Evolutionary conservation across 1,139 yeast genomes (phyloP).

Genomic region (Geotrichum klebahnii): DNA sequence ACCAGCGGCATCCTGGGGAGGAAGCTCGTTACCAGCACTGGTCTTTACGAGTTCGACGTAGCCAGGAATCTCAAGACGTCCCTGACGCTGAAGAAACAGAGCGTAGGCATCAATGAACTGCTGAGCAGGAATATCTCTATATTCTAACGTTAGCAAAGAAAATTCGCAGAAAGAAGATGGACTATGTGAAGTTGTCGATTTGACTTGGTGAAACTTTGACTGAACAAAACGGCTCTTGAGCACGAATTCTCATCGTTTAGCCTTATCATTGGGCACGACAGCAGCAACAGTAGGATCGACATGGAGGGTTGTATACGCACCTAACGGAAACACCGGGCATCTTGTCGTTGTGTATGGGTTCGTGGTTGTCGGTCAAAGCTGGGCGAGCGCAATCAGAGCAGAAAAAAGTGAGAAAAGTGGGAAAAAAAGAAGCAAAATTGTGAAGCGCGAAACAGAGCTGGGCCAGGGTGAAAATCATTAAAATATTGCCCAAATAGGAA

Average conservation of each 20-base stretch:
- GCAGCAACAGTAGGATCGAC: neutral
- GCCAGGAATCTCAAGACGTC: constrained; percentile 99
- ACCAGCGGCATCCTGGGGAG: constrained; percentile 99
- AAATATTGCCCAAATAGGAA: neutral
- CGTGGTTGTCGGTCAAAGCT: constrained; percentile 17
- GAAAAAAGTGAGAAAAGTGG: constrained; percentile 7
- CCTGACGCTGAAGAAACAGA: constrained; percentile 99
- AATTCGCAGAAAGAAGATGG: neutral
- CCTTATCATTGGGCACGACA: neutral
- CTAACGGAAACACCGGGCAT: constrained; percentile 99
- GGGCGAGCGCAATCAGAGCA: constrained; percentile 20
- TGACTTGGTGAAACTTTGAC: neutral
- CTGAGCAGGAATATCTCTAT: constrained; percentile 97
- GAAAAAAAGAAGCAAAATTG: constrained; percentile 10
- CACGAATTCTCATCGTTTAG: constrained; percentile 1
- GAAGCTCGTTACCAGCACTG: constrained; percentile 97
- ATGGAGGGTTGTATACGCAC: constrained; percentile 52
- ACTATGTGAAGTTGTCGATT: neutral
- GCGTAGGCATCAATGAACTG: constrained; percentile 99
- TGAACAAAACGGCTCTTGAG: neutral
- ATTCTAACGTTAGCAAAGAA: constrained; percentile 14
- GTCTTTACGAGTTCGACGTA: constrained; percentile 99
- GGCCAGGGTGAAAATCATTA: neutral
- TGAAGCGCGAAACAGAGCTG: neutral
- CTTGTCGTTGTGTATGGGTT: constrained; percentile 40